Evolutionary conservation across 2,329 filamentous ascomycete species (phyloP), one percentile per base, ranked within the genome.

Genomic region (Sarocladium oryzae): DNA sequence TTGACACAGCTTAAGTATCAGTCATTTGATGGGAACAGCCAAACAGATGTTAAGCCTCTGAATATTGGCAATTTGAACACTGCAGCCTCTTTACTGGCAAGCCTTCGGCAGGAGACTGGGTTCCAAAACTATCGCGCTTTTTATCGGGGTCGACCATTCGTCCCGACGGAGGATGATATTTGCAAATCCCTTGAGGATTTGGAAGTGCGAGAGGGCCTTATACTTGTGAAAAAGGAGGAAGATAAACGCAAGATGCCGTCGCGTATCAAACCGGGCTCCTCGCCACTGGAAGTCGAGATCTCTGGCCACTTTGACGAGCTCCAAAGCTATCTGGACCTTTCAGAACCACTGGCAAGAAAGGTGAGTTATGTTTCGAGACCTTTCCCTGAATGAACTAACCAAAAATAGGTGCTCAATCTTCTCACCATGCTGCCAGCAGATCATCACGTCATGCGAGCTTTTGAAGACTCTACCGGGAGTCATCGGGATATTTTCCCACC

Each of bases 261-360:
- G 23, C 58, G 73, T 26, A 68, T 76, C 50, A 74, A 72, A 55
- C 75, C 68, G 49, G 81, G 71, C 48, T 78, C 72, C 43, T 83
- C 72, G 55, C 77, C 71, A 32, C 77, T 97, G 2, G 89, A 97
- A 62, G 76, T 81, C 11, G 88, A 92, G 59, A 84, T 97, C 20
- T 72, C 93, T 57, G 78, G 83, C 52, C 88, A 95, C 65, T 95
- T 96, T 60, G 79, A 88, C 51, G 84, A 92, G 54, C 70, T 99
- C 21, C 96, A 93, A 76, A 79, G 82, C 38, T 86, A 92, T 60
- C 75, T 97, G 51, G 82, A 83, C 56, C 79, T 91, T 69, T 79
- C 88, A 40, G 84, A 91, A 53, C 74, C 71, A 48, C 70, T 89
- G 37, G 83, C 87, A 6, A 73, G 78, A 61, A 83, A 88, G 72